A percentile compares a stretch with the other conserved stretches of the same genome.
phyloP scores from a whole-genome alignment of 2,329 filamentous ascomycete genomes.

The Aspergillus sojae region DNA sequence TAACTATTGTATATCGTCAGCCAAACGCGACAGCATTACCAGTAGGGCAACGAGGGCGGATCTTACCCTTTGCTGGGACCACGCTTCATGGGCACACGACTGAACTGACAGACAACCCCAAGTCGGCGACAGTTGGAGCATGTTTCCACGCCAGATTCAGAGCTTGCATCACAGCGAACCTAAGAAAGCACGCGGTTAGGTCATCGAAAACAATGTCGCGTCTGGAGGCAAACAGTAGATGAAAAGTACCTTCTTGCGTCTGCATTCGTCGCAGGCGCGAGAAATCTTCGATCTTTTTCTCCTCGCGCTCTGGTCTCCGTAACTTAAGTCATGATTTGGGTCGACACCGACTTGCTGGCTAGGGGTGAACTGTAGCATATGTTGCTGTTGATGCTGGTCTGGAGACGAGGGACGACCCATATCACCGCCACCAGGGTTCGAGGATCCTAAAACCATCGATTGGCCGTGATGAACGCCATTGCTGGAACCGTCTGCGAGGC shows the following conservation, averaged over 20 bases:
- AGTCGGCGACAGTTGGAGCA: slow-evolving; percentile 82
- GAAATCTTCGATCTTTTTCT: slow-evolving; percentile 85
- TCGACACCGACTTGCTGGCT: slow-evolving; percentile 49
- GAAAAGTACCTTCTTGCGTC: slow-evolving; percentile 70
- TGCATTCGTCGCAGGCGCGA: slow-evolving; percentile 84
- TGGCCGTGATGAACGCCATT: slow-evolving; percentile 46
- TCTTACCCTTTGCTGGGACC: slow-evolving; percentile 82
- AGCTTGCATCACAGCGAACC: slow-evolving; percentile 82
- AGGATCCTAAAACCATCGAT: slow-evolving; percentile 43
- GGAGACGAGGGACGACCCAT: slow-evolving; percentile 41
- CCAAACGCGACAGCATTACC: slow-evolving; percentile 8
- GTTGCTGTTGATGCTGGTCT: slow-evolving; percentile 44
- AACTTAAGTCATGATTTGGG: slow-evolving; percentile 51
- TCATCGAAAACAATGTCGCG: slow-evolving; percentile 18
- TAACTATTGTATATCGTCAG: slow-evolving; percentile 58
- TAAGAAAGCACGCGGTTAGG: slow-evolving; percentile 32
- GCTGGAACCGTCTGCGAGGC: slow-evolving; percentile 43
- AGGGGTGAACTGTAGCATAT: slow-evolving; percentile 46
- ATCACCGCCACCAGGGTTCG: slow-evolving; percentile 37
- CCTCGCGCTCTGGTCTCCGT: slow-evolving; percentile 65
- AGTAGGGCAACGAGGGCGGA: background rate
- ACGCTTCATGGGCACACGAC: slow-evolving; percentile 82
- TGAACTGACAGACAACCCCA: slow-evolving; percentile 79
- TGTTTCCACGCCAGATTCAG: slow-evolving; percentile 70
- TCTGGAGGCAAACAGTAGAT: slow-evolving; percentile 15